Evolutionary conservation across 2,329 filamentous ascomycete species (phyloP).

Genomic region (Pseudocercospora vitis): DNA sequence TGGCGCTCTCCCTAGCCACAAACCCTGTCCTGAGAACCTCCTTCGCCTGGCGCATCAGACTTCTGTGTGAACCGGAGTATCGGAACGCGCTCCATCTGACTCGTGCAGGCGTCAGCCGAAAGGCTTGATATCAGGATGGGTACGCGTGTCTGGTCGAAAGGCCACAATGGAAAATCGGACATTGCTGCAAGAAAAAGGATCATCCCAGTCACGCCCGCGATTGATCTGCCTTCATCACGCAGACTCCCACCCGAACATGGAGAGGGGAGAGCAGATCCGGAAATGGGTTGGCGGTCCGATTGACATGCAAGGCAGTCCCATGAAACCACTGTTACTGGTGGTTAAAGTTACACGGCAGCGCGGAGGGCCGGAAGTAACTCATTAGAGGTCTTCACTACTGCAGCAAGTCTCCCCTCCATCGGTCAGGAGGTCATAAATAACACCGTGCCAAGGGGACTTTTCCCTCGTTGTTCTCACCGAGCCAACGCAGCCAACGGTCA

Average conservation of each 20-base stretch:
- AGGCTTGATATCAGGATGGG: not conserved
- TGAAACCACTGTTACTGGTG: not conserved
- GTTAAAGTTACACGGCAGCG: constrained; percentile 4
- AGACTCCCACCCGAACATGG: not conserved
- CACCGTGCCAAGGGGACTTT: no score
- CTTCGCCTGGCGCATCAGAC: not conserved
- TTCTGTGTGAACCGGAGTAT: not conserved
- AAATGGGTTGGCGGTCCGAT: not conserved
- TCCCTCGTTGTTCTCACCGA: no score
- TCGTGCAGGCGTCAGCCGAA: not conserved
- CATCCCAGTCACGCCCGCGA: not conserved
- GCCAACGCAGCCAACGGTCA: no score
- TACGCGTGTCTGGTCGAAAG: not conserved
- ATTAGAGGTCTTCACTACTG: not conserved
- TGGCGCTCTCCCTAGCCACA: not conserved
- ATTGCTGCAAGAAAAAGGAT: constrained; percentile 1
- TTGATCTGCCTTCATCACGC: not conserved
- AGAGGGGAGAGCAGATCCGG: not conserved
- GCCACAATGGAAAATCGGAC: not conserved
- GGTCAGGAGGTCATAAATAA: no score
- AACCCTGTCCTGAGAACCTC: not conserved
- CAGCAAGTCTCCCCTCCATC: not conserved
- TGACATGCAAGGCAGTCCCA: constrained; percentile 7
- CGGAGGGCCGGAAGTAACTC: constrained; percentile 3
- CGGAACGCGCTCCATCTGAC: no score